Evolutionary conservation across 495 filamentous ascomycete genomes (phyloP).

Genomic region (Recurvomyces mirabilis): DNA sequence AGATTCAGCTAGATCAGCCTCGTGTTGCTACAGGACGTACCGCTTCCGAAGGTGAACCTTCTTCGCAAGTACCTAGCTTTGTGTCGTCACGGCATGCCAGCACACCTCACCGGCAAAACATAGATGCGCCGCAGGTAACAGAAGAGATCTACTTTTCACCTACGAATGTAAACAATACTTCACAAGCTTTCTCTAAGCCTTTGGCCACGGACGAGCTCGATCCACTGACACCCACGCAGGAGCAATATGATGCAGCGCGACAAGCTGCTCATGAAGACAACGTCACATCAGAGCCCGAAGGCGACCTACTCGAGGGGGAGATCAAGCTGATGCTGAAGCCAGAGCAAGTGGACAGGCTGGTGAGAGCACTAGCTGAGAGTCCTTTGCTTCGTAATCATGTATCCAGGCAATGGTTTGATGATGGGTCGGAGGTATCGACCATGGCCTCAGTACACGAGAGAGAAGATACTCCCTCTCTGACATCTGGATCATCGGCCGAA

Average conservation of each 20-base stretch:
- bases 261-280: no score
- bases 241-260: slow-evolving; percentile 4
- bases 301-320: no score
- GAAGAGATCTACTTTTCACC: neutral
- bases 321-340: slow-evolving; percentile 7
- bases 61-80: no score
- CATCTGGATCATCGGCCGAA: neutral
- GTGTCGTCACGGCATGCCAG: no score
- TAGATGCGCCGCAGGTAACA: no score
- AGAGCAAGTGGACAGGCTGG: slow-evolving; percentile 15
- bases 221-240: slow-evolving; percentile 14
- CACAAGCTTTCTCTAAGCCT: no score
- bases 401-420: slow-evolving; percentile 10
- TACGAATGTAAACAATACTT: neutral
- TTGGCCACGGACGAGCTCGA: no score
- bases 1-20: no score
- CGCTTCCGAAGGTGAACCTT: no score
- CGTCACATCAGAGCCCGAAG: no score
- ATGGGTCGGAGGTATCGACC: neutral
- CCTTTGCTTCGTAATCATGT: slow-evolving; percentile 11
- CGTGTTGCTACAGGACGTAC: no score
- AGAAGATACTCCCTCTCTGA: neutral
- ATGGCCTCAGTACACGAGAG: slow-evolving; percentile 1
- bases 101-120: no score
- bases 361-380: slow-evolving; percentile 10